Conservation (phyloP, 2,329 filamentous ascomycete genomes). For the Pseudogymnoascus verrucosus region DNA sequence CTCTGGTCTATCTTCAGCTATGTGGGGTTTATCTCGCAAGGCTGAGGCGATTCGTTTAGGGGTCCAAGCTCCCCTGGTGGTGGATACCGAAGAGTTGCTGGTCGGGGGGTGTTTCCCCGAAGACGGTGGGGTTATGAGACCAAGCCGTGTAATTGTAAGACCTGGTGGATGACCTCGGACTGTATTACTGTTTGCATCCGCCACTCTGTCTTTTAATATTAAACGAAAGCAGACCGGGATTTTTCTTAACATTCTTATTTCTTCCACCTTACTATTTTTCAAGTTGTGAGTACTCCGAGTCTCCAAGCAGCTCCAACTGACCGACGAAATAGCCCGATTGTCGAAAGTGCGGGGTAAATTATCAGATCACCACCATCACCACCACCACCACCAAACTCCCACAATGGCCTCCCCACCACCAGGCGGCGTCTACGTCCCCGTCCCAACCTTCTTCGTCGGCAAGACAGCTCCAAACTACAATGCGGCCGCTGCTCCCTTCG, state of each 20-base stretch:
- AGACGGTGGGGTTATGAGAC: neutral
- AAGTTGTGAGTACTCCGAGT: neutral
- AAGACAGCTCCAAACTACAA: conserved; percentile 22
- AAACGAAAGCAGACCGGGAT: neutral
- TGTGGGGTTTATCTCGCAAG: conserved; percentile 4
- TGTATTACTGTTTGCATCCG: conserved; percentile 1
- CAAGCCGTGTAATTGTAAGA: neutral
- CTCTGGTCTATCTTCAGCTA: neutral
- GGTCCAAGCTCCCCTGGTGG: neutral
- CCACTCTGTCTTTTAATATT: neutral
- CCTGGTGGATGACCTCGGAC: neutral
- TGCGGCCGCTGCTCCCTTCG: conserved; percentile 31
- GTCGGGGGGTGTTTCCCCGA: conserved; percentile 3
- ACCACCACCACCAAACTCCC: neutral
- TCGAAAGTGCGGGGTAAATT: conserved; percentile 4
- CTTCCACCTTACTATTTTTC: neutral
- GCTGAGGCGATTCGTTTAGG: neutral
- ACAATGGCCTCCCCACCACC: conserved; percentile 24
- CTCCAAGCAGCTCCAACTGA: neutral
- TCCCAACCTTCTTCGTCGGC: conserved; percentile 52
- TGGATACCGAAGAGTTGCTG: neutral
- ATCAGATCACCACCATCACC: neutral
- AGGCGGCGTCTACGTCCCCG: conserved; percentile 35
- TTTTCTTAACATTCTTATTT: neutral
- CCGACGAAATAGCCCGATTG: neutral